Evolutionary conservation across 768 basidiomycete species (phyloP), one percentile per base, ranked within the genome.

Genomic region (Pilatotrama ljubarskyi): DNA sequence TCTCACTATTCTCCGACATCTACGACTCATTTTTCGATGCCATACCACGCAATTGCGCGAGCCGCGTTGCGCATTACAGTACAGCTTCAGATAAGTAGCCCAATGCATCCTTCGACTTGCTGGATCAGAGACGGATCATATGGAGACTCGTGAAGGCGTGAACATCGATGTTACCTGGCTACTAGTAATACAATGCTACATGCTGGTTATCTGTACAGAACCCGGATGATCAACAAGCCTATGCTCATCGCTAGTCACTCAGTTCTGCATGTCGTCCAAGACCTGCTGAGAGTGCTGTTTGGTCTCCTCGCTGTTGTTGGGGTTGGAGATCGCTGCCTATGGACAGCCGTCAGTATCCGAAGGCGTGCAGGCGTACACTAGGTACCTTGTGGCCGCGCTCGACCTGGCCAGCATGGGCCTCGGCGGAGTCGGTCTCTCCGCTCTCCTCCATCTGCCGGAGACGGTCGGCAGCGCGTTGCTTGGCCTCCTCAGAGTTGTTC

Each of bases 281-380:
- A 60, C 55, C 25, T 64, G 35, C 54, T 64, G 48, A 29, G 69
- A 70, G 58, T 65, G 61, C 61, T 70, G 42, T 63, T 68, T 66
- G n/a, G 62, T 43, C 54, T 63, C 63, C 38, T 66, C 61, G 47
- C 50, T 51, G 61, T 51, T 60, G 48, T 63, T 66, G 40, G 61
- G 65, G 65, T 68, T 68, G 59, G 59, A 59, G 38, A 65, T 58
- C 14, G 60, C 67, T 35, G 64, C 57, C 67, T 68, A 36, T 17
- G 7, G 32, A 13, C 3, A 2, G 47, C 26, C 0, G 22, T 25
- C 14, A 53, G 50, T 15, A 15, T 0, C 20, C 11, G 1, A 17
- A 13, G 25, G 14, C 37, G 20, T 15, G 18, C 7, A 35, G 13
- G 2, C 14, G 20, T 25, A 26, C 14, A 18, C 52, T 32, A 4